Conservation (phyloP, 371 early-diverging fungal species). For the Vairimorpha ceranae region DNA sequence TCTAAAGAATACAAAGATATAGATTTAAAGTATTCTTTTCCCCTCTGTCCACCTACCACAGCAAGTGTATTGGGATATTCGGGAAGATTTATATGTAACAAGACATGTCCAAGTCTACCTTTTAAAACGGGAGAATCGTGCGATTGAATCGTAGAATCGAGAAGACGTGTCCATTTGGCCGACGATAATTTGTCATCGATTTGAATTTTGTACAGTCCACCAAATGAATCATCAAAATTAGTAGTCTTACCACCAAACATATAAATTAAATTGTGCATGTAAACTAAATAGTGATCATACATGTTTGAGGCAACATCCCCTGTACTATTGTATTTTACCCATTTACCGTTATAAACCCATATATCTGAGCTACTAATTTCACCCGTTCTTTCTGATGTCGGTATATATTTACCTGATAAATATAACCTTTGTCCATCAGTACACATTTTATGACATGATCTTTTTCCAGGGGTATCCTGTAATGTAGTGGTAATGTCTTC, state of each 20-base stretch:
- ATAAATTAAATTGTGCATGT: conserved; percentile 47
- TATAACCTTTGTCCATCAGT: conserved; percentile 69
- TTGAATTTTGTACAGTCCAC: conserved; percentile 24
- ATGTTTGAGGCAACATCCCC: conserved; percentile 68
- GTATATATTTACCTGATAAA: conserved; percentile 75
- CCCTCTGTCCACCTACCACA: conserved; percentile 33
- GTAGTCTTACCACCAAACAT: conserved; percentile 33
- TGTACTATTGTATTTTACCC: conserved; percentile 48
- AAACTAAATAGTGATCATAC: conserved; percentile 83
- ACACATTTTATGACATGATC: conserved; percentile 82
- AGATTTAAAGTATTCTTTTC: conserved; percentile 18
- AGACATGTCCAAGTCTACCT: conserved; percentile 27
- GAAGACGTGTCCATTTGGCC: neutral
- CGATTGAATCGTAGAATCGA: neutral
- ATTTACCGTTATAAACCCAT: conserved; percentile 4
- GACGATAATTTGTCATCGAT: neutral
- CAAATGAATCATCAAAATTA: conserved; percentile 17
- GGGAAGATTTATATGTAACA: conserved; percentile 16
- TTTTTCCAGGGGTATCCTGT: conserved; percentile 68
- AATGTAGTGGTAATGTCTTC: no score
- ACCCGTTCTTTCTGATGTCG: conserved; percentile 65
- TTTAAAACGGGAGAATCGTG: conserved; percentile 13
- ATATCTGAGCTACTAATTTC: neutral
- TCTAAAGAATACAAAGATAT: conserved; percentile 26
- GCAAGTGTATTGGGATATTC: conserved; percentile 2